Percentiles rank a stretch among this genome's conserved stretches.
Conservation (phyloP, 2,329 filamentous ascomycete species). For the Trichophyton rubrum region DNA sequence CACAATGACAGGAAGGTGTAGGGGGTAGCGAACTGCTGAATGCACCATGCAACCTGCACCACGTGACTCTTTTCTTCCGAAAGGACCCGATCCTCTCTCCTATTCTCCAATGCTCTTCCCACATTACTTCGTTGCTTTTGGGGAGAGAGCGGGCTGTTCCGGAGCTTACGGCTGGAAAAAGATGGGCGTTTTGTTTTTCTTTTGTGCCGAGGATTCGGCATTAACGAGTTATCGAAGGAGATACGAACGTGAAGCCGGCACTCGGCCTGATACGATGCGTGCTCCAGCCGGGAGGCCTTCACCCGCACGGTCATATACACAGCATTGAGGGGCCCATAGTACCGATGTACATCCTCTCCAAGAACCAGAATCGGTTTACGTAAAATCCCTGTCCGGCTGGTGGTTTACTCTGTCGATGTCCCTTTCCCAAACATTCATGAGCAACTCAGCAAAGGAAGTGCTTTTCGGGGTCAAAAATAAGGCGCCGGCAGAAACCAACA, state of each 20-base stretch:
- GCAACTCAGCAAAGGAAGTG: neutral
- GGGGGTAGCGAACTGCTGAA: neutral
- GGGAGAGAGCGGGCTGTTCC: neutral
- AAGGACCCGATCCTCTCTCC: neutral
- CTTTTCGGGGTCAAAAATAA: neutral
- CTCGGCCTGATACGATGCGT: neutral
- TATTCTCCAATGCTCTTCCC: neutral
- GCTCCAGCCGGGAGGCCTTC: neutral
- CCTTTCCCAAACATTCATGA: neutral
- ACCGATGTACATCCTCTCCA: neutral
- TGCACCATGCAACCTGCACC: neutral
- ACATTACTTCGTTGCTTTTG: neutral
- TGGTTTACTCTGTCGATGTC: neutral
- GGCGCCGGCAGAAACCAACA: neutral
- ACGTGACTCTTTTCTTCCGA: neutral
- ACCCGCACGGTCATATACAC: neutral
- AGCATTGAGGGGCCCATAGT: neutral
- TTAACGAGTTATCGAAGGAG: neutral
- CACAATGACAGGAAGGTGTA: neutral
- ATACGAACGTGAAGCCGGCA: neutral
- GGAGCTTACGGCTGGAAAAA: neutral
- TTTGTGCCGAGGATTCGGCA: neutral
- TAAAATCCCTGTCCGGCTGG: neutral
- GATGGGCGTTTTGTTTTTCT: no score
- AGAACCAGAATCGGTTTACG: neutral